Evolutionary conservation across 2,329 filamentous ascomycete genomes (phyloP).

Genomic region (Trichoderma asperellum): DNA sequence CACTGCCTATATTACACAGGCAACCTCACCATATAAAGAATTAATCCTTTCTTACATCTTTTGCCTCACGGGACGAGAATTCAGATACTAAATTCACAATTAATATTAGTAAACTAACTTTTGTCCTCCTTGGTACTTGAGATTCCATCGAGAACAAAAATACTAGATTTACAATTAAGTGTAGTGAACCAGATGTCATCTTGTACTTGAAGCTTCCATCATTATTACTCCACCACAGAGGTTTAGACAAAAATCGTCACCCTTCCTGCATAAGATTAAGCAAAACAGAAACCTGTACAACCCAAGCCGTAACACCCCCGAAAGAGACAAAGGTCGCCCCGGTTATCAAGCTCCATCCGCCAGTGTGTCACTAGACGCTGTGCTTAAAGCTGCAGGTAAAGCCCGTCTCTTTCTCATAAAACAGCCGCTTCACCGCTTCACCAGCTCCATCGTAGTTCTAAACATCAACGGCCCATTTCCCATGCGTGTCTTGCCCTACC

Average conservation of each 20-base stretch:
- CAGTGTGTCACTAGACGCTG: conserved; percentile 38
- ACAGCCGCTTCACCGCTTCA: conserved; percentile 37
- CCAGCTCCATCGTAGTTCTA: conserved; percentile 34
- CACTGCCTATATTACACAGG: too few relatives aligned
- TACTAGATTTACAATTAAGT: conserved; percentile 1
- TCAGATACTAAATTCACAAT: too few relatives aligned
- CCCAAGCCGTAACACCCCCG: not conserved
- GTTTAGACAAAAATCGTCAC: not conserved
- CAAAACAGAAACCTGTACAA: not conserved
- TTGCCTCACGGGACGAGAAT: too few relatives aligned
- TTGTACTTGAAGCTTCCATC: conserved; percentile 33
- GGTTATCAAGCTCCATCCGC: conserved; percentile 38
- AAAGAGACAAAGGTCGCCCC: conserved; percentile 30
- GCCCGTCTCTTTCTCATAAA: conserved; percentile 35
- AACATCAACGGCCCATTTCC: conserved; percentile 24
- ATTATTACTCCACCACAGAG: conserved; percentile 43
- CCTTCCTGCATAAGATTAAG: conserved; percentile 7
- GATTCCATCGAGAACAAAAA: not conserved
- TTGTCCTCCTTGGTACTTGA: too few relatives aligned
- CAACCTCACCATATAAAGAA: too few relatives aligned
- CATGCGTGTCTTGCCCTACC: conserved; percentile 19
- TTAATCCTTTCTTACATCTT: too few relatives aligned
- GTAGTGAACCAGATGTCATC: not conserved
- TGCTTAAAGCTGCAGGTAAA: conserved; percentile 39
- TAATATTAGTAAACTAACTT: too few relatives aligned